Conservation (phyloP, 2,329 filamentous ascomycete species). For the Microsporum audouinii region DNA sequence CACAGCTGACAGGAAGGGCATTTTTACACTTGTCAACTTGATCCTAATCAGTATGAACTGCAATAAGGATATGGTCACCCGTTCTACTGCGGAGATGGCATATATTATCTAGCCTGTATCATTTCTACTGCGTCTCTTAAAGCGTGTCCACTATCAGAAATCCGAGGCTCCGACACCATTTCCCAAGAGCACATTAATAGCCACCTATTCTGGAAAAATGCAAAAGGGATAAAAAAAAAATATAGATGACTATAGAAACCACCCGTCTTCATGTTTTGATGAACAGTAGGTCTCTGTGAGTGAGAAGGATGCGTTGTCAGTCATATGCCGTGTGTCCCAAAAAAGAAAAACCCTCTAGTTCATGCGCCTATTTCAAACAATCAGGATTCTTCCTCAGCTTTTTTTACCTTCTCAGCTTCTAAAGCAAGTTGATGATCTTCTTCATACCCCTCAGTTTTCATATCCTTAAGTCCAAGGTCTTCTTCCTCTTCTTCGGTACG, state of each 20-base stretch:
- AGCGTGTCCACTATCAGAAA: background rate
- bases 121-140: background rate
- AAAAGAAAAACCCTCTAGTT: background rate
- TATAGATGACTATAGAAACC: background rate
- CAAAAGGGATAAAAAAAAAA: background rate
- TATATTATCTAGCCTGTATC: background rate
- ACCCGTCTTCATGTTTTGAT: background rate
- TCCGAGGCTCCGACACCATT: background rate
- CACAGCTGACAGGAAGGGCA: too few species aligned
- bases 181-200: background rate
- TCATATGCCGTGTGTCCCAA: background rate
- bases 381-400: background rate
- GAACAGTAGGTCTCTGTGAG: background rate
- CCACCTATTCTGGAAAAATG: background rate
- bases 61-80: too few species aligned
- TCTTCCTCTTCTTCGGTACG: conserved; percentile 89
- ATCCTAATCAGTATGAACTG: background rate
- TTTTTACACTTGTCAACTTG: background rate
- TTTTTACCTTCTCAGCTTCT: background rate
- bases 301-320: background rate
- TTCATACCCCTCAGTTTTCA: conserved; percentile 83
- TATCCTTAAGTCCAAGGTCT: conserved; percentile 78
- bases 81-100: background rate
- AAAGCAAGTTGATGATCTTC: conserved; percentile 31
- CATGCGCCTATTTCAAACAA: background rate